Conservation (phyloP, 2,329 filamentous ascomycete species). For the Chrysosporium queenslandicum region DNA sequence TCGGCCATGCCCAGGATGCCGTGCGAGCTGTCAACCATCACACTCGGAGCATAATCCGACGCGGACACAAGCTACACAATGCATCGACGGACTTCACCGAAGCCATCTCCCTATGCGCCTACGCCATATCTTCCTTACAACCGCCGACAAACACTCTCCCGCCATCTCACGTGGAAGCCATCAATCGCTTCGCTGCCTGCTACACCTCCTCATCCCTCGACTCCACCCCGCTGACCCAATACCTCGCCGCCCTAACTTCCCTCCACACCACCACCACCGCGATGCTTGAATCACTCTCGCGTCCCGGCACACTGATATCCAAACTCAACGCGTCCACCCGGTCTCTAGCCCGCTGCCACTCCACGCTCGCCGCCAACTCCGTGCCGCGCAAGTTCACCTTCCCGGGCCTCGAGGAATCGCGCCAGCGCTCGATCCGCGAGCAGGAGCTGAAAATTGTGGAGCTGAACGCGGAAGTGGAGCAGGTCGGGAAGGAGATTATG, state of each 20-base stretch:
- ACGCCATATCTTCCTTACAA: slow-evolving; percentile 43
- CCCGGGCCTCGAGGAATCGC: slow-evolving; percentile 65
- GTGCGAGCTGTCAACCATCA: slow-evolving; percentile 75
- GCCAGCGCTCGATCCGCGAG: slow-evolving; percentile 71
- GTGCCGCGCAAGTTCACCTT: slow-evolving; percentile 40
- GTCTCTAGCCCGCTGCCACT: slow-evolving; percentile 66
- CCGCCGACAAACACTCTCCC: slow-evolving; percentile 55
- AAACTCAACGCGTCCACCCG: slow-evolving; percentile 66
- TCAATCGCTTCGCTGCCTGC: slow-evolving; percentile 61
- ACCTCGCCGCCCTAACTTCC: slow-evolving; percentile 67
- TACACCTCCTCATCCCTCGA: slow-evolving; percentile 52
- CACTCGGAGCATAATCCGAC: slow-evolving; percentile 69
- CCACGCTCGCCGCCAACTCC: slow-evolving; percentile 56
- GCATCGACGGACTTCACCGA: slow-evolving; percentile 44
- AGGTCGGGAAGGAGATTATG: slow-evolving; percentile 68
- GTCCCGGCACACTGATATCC: slow-evolving; percentile 66
- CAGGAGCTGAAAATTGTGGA: slow-evolving; percentile 68
- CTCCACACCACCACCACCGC: slow-evolving; percentile 78
- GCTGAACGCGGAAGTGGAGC: slow-evolving; percentile 58
- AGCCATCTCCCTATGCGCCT: slow-evolving; percentile 34
- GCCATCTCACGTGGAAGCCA: slow-evolving; percentile 54
- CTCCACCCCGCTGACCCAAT: slow-evolving; percentile 59
- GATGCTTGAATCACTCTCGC: slow-evolving; percentile 65
- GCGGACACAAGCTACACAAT: slow-evolving; percentile 63
- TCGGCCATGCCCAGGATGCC: slow-evolving; percentile 81